phyloP scores from a whole-genome alignment of 2,329 filamentous ascomycete species.

The Fonsecaea monophora region DNA sequence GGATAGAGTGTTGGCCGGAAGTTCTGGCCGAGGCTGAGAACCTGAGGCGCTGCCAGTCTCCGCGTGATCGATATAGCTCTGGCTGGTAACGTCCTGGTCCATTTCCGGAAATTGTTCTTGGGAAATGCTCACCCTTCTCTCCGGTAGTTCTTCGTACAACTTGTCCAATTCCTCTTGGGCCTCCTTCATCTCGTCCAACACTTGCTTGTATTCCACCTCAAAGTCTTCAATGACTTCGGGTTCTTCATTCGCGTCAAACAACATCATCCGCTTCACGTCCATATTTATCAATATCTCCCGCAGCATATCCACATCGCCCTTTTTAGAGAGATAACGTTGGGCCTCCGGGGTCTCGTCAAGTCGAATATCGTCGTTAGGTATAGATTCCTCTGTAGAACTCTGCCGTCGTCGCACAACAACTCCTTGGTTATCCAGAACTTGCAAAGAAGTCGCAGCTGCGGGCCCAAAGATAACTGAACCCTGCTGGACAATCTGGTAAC shows the following conservation, averaged over 20 bases:
- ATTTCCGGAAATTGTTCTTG: slow-evolving; percentile 8
- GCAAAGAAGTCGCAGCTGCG: slow-evolving; percentile 6
- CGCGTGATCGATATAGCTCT: not conserved
- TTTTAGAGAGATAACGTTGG: slow-evolving; percentile 21
- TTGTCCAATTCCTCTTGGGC: slow-evolving; percentile 15
- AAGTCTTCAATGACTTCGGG: not conserved
- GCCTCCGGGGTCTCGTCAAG: slow-evolving; percentile 18
- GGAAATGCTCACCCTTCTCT: slow-evolving; percentile 19
- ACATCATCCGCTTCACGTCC: slow-evolving; percentile 7
- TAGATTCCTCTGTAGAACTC: not conserved
- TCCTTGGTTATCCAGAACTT: slow-evolving; percentile 18
- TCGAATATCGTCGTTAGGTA: slow-evolving; percentile 15
- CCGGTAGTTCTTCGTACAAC: slow-evolving; percentile 19
- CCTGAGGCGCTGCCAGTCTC: not conserved
- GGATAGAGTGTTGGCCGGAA: not conserved
- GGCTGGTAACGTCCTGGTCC: not conserved
- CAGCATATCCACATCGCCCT: slow-evolving; percentile 23
- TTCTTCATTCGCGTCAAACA: not conserved
- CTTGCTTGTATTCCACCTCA: slow-evolving; percentile 6
- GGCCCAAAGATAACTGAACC: slow-evolving; percentile 21
- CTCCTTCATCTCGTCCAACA: not conserved
- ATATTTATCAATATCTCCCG: slow-evolving; percentile 10
- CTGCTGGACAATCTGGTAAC: not conserved
- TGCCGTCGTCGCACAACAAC: not conserved
- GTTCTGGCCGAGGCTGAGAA: not conserved